These are phyloP conservation scores for Cardamine occulta DNA, from an alignment of 345 rosid species.

Conservation along the genomic window DNA sequence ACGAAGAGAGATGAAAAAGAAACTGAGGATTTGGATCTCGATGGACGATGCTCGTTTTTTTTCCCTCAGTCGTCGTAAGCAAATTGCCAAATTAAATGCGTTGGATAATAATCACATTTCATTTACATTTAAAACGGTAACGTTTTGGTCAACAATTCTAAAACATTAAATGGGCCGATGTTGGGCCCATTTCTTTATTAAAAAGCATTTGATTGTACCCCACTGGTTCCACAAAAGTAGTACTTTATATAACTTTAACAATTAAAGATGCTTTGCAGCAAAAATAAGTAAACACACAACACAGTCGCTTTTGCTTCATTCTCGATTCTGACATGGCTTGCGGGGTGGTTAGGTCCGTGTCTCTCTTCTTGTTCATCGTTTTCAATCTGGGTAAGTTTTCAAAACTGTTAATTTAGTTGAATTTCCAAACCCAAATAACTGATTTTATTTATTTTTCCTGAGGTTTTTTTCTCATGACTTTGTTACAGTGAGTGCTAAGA, in stretches of 20 bases:
- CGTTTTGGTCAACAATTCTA: not conserved
- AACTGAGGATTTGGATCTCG: conserved; percentile 65
- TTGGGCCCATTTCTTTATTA: conserved; percentile 2
- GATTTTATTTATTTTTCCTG: not conserved
- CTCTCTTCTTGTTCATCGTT: conserved; percentile 37
- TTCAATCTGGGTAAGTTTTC: conserved; percentile 31
- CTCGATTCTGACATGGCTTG: conserved; percentile 39
- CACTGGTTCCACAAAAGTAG: not conserved
- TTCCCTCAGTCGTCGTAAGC: conserved; percentile 30
- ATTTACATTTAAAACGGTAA: not conserved
- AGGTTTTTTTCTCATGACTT: not conserved
- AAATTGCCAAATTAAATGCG: conserved; percentile 35
- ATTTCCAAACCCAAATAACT: not conserved
- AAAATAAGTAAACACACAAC: conserved; percentile 9
- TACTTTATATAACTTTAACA: no score
- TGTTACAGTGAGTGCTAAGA: conserved; percentile 45
- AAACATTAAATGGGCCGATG: conserved; percentile 13
- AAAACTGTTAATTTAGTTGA: not conserved
- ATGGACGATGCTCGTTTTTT: conserved; percentile 43
- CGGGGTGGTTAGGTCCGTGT: conserved; percentile 6
- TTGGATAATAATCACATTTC: conserved; percentile 9
- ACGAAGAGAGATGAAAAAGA: conserved; percentile 32
- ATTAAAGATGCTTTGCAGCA: conserved; percentile 32
- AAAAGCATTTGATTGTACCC: not conserved
- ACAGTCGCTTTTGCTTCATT: conserved; percentile 15